Base-by-base conservation (phyloP, 352 stramenopile species). In the Phytopythium delawarense region DNA sequence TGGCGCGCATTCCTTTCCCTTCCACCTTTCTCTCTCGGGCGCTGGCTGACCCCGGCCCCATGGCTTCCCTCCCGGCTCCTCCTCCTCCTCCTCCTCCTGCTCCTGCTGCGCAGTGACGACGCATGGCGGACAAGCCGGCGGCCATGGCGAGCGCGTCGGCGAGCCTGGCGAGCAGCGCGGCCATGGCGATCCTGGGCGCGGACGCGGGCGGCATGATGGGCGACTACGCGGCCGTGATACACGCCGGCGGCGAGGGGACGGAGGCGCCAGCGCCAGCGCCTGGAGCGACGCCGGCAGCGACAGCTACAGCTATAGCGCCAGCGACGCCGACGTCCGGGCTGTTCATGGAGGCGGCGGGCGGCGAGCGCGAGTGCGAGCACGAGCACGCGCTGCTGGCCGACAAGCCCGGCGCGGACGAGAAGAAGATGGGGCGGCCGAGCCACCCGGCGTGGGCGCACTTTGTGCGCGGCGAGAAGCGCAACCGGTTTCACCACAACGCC, bases 391-490 rank as follows among this genome's bases (percentile, higher is more conserved):
- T 69, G 30, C 37, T 75, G 25, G 53, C 8, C n/a, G 71, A 74
- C 46, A 59, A 37, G 25, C 55, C 51, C 34, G 72, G 75, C 20
- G 59, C 23, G 13, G 77, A 84, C 32, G 80, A 92, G 62, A 89
- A 89, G 67, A 88, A 87, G 51, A 89, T 81, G 50, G 85, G 83
- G 7, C 57, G 85, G 28, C 85, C 85, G 12, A 85, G 67, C 55
- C 83, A 94, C 61, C 85, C 85, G 5, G 81, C 81, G 25, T 92
- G 85, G 83, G 78, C 87, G 46, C 84, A 90, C 59, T 92, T 94
- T 67, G 63, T 77, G 15, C 83, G 85, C 34, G 85, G 85, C 35
- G 73, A 84, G 40, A 92, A 94, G 67, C 79, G 83, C 35, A 94
- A 94, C 62, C 76, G 80, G 42, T 94, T 92, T 67, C 85, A 92